Evolutionary conservation across 2,329 filamentous ascomycete species (phyloP).

Genomic region (Pseudogymnoascus destructans): DNA sequence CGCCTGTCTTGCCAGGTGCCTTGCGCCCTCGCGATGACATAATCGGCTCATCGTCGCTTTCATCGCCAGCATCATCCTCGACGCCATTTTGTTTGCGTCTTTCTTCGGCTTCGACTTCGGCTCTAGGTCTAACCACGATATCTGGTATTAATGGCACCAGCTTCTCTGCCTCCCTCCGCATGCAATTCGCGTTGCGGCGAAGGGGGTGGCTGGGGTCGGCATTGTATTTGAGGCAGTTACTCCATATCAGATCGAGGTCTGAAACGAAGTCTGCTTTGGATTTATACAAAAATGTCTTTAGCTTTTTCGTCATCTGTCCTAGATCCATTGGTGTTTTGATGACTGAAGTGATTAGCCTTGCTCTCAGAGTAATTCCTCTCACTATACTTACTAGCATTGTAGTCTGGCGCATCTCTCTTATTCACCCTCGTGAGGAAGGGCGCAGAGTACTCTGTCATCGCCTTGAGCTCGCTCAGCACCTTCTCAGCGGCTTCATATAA

Average conservation of each 20-base stretch:
- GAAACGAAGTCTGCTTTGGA: constrained; percentile 90
- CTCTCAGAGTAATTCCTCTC: constrained; percentile 9
- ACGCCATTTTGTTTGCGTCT: constrained; percentile 76
- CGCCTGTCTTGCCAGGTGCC: constrained; percentile 65
- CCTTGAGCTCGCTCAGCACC: constrained; percentile 91
- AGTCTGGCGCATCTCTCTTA: constrained; percentile 93
- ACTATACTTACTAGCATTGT: constrained; percentile 62
- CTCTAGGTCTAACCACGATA: constrained; percentile 75
- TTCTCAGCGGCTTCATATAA: constrained; percentile 95
- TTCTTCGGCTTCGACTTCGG: constrained; percentile 83
- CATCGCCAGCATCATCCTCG: constrained; percentile 70
- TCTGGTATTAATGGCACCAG: constrained; percentile 91
- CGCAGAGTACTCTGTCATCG: constrained; percentile 93
- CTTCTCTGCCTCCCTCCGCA: constrained; percentile 96
- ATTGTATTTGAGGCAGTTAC: constrained; percentile 94
- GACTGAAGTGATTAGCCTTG: constrained; percentile 34
- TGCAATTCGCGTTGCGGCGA: constrained; percentile 84
- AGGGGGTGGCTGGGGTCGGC: constrained; percentile 76
- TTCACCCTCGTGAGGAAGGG: constrained; percentile 90
- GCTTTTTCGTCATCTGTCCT: constrained; percentile 95
- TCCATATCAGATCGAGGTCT: constrained; percentile 91
- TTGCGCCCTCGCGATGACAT: constrained; percentile 94
- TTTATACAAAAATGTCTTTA: constrained; percentile 67
- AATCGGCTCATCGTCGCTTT: constrained; percentile 94
- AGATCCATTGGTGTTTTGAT: constrained; percentile 98